Evolutionary conservation across 805 yeast genomes (phyloP), one percentile per base, ranked within the genome.

Genomic region (Hanseniaspora meyeri): DNA sequence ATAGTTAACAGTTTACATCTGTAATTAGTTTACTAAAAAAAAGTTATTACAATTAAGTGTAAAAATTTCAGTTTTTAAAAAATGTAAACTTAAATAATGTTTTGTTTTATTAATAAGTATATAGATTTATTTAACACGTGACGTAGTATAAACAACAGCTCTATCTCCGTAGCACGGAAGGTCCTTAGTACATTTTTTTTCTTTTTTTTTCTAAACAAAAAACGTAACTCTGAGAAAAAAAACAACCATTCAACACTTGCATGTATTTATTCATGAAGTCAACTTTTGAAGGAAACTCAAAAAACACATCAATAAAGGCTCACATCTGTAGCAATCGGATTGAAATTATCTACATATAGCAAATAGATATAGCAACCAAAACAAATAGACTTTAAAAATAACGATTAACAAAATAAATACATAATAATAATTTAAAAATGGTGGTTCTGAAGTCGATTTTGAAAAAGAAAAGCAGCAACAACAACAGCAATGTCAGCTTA

Each of bases 381-480:
- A n/a, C n/a, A n/a, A n/a, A n/a, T n/a, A n/a, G n/a, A n/a, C n/a
- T n/a, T n/a, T n/a, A n/a, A n/a, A n/a, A n/a, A n/a, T n/a, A n/a
- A n/a, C n/a, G n/a, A n/a, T n/a, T n/a, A n/a, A n/a, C 19, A 29
- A 11, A 14, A 48, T 4, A 37, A 19, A 34, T 3, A 24, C 27
- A 24, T 24, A 24, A 24, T 5, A 24, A 24, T 24, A 24, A 24
- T 24, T 24, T 24, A 5, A 24, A 24, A 37, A 52, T 52, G 56
- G 45, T 31, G 3, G 50, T 29, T 17, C 24, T 52, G 12, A 52
- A 52, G 14, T 52, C 56, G 17, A 52, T 52, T 37, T 37, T 52
- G 19, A 52, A 52, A 38, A 52, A 45, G 24, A 36, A 43, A 16
- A 19, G 27, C 11, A 19, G 27, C 11, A 38, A 45, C 31, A 43